phyloP scores from a whole-genome alignment of 345 rosid genomes.

The Crucihimalaya himalaica region DNA sequence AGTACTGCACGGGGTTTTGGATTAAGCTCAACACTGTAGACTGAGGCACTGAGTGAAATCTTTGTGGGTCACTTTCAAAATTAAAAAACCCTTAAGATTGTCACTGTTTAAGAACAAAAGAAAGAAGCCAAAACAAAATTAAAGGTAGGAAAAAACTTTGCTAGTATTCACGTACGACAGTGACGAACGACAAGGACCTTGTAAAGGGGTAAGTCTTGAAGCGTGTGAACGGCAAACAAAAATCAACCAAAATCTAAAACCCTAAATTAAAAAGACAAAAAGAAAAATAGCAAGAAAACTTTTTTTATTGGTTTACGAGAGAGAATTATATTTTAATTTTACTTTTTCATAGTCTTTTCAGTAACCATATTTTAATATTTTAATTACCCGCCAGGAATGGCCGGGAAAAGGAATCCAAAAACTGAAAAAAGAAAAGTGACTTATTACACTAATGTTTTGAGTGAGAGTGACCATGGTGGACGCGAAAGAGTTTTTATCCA shows the following conservation, averaged over 20 bases:
- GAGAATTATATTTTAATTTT: background rate
- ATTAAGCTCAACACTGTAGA: slow-evolving; percentile 19
- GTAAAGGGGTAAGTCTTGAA: slow-evolving; percentile 19
- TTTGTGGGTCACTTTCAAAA: slow-evolving; percentile 27
- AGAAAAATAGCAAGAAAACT: background rate
- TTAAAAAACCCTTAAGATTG: background rate
- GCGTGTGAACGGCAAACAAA: slow-evolving; percentile 39
- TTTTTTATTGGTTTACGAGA: slow-evolving; percentile 24
- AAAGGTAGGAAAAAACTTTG: background rate
- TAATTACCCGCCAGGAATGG: slow-evolving; percentile 55
- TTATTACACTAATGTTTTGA: background rate
- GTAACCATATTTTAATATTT: background rate
- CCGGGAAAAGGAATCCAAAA: slow-evolving; percentile 28
- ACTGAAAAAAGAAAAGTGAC: background rate
- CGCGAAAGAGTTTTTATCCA: slow-evolving; percentile 49
- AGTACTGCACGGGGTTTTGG: slow-evolving; percentile 23
- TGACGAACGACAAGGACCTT: slow-evolving; percentile 42
- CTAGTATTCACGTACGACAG: slow-evolving; percentile 36
- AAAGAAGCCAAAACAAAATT: slow-evolving; percentile 38
- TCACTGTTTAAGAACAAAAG: slow-evolving; percentile 33
- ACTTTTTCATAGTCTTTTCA: slow-evolving; percentile 39
- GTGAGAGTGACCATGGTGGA: slow-evolving; percentile 48
- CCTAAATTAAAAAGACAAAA: background rate
- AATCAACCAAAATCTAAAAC: slow-evolving; percentile 11
- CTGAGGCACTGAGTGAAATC: slow-evolving; percentile 26